phyloP scores from a whole-genome alignment of 2,329 filamentous ascomycete genomes.

The Fusarium udum region DNA sequence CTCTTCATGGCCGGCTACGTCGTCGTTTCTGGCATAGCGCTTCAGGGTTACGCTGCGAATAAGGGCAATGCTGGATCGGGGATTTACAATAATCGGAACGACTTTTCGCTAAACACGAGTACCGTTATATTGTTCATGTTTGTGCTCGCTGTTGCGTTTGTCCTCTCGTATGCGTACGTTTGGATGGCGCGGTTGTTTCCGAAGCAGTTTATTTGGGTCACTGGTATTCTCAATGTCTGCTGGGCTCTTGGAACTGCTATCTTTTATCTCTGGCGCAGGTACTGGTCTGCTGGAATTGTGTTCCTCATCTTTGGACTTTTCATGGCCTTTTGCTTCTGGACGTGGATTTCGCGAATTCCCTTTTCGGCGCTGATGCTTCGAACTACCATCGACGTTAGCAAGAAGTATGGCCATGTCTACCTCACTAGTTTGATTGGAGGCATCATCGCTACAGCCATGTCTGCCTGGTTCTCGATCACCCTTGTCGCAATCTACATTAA shows the following conservation, averaged over 20 bases:
- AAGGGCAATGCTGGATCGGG: constrained; percentile 72
- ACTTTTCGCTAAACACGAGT: constrained; percentile 78
- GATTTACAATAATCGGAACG: constrained; percentile 75
- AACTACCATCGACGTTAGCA: constrained; percentile 85
- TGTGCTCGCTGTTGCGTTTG: constrained; percentile 75
- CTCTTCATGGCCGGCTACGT: constrained; percentile 76
- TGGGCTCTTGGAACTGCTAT: constrained; percentile 87
- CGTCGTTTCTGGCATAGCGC: constrained; percentile 77
- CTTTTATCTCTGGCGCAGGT: constrained; percentile 80
- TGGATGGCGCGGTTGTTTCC: constrained; percentile 79
- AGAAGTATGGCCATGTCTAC: constrained; percentile 86
- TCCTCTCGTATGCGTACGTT: constrained; percentile 82
- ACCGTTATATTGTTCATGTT: constrained; percentile 88
- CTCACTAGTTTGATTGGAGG: constrained; percentile 86
- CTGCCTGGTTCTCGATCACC: constrained; percentile 87
- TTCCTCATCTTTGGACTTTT: constrained; percentile 82
- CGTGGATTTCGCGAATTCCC: constrained; percentile 89
- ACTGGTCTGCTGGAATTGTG: constrained; percentile 87
- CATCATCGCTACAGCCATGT: constrained; percentile 76
- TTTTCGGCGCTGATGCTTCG: constrained; percentile 92
- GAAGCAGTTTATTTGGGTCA: constrained; percentile 92
- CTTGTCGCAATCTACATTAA: constrained; percentile 87
- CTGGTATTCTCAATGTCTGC: constrained; percentile 86
- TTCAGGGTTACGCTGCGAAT: constrained; percentile 76
- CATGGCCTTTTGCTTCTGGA: constrained; percentile 82